Conservation (phyloP, 192 early-diverging fungal genomes). For the Linnemannia schmuckeri region DNA sequence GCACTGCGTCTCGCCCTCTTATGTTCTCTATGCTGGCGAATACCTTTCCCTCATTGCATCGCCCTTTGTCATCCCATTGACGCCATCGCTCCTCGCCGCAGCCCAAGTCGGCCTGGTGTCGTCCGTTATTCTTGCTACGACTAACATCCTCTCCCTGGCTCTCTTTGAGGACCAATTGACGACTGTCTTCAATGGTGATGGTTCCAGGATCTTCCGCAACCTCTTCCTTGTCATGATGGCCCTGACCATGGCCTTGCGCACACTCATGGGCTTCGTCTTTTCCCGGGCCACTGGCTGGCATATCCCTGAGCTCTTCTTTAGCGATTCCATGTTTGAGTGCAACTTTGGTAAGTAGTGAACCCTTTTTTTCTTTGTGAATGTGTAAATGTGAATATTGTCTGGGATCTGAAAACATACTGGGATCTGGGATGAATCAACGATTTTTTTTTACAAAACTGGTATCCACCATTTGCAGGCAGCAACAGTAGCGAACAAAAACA, state of each 20-base stretch:
- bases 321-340: constrained; percentile 66
- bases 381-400: neutral
- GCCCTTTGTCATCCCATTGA: constrained; percentile 45
- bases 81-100: constrained; percentile 27
- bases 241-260: constrained; percentile 47
- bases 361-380: neutral
- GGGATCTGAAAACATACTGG: constrained; percentile 9
- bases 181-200: constrained; percentile 54
- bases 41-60: constrained; percentile 38
- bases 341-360: constrained; percentile 63
- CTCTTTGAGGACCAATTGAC: constrained; percentile 68
- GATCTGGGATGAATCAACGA: constrained; percentile 9
- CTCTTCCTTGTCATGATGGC: constrained; percentile 48
- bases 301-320: constrained; percentile 65
- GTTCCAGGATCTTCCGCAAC: constrained; percentile 51
- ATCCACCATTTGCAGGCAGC: neutral
- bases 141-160: constrained; percentile 64
- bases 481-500: neutral
- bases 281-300: constrained; percentile 66
- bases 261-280: constrained; percentile 61
- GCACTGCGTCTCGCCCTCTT: constrained; percentile 37
- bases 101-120: constrained; percentile 20
- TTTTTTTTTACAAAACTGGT: neutral
- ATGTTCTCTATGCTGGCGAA: constrained; percentile 24
- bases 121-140: constrained; percentile 43